phyloP scores from a whole-genome alignment of 2,329 filamentous ascomycete species.

The Pseudocercospora cruenta region DNA sequence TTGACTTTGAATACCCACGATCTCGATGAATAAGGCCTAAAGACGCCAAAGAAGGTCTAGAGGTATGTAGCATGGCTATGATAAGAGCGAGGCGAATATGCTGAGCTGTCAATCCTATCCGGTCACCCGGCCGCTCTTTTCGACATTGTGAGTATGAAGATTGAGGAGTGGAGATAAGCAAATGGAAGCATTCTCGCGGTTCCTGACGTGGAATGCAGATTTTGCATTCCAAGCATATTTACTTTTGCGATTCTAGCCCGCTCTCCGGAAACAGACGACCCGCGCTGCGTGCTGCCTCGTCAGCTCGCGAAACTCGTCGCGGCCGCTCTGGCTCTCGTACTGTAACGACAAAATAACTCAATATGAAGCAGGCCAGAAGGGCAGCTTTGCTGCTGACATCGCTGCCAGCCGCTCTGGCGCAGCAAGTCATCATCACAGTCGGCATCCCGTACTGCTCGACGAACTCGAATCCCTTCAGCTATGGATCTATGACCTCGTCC shows the following conservation, averaged over 20 bases:
- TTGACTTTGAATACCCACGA: constrained; percentile 7
- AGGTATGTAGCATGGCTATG: background rate
- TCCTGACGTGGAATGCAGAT: constrained; percentile 1
- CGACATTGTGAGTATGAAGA: background rate
- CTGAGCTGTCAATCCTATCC: background rate
- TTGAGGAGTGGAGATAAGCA: background rate
- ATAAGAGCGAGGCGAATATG: constrained; percentile 4
- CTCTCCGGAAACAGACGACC: background rate
- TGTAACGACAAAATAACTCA: background rate
- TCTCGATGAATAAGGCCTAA: constrained; percentile 2
- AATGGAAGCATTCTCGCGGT: background rate
- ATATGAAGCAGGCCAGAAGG: background rate
- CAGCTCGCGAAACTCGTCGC: background rate
- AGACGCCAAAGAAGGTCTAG: background rate
- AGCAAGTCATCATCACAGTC: constrained; percentile 4
- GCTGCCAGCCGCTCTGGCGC: background rate
- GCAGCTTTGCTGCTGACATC: background rate
- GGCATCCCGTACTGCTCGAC: constrained; percentile 8
- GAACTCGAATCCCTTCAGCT: background rate
- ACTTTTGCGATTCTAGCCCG: background rate
- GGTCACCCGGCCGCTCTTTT: background rate
- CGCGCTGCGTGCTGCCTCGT: background rate
- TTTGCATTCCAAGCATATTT: constrained; percentile 11
- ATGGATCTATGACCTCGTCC: constrained; percentile 11
- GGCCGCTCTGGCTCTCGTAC: background rate